These are phyloP conservation scores for Pezicula neosporulosa DNA, from an alignment of 2,329 filamentous ascomycete genomes.

Conservation along the genomic window DNA sequence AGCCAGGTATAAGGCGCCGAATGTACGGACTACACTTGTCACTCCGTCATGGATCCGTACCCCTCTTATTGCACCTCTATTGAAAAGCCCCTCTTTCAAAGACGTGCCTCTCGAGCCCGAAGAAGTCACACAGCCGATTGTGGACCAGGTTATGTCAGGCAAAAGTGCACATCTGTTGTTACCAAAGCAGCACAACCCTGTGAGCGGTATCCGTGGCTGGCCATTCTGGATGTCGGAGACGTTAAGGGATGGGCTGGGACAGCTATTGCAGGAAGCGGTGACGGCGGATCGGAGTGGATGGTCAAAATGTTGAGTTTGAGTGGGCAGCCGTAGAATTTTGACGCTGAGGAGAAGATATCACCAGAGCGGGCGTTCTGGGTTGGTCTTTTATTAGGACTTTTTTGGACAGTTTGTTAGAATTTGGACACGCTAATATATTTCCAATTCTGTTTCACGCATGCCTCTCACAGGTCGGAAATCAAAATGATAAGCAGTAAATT, in stretches of 20 bases:
- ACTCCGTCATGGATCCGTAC: constrained; percentile 60
- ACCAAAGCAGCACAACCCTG: constrained; percentile 31
- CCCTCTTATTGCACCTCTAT: constrained; percentile 51
- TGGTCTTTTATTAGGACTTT: too few species aligned
- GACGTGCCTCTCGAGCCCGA: constrained; percentile 52
- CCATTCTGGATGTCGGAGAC: constrained; percentile 20
- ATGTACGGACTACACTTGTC: constrained; percentile 52
- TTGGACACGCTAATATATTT: too few species aligned
- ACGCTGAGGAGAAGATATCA: too few species aligned
- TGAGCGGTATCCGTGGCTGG: constrained; percentile 20
- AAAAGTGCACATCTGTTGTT: constrained; percentile 51
- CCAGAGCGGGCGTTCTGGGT: too few species aligned
- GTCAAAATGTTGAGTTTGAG: background rate
- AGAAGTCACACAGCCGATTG: constrained; percentile 59
- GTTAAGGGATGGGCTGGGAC: constrained; percentile 12
- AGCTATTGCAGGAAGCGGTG: background rate
- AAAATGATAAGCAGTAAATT: too few species aligned
- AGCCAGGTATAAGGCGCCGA: constrained; percentile 57
- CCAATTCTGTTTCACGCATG: too few species aligned
- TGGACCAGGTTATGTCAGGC: constrained; percentile 55
- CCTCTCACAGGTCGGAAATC: too few species aligned
- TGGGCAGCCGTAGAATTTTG: too few species aligned
- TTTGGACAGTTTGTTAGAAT: too few species aligned
- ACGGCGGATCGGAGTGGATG: background rate
- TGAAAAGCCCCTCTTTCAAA: constrained; percentile 43